These are phyloP conservation scores for Lophiotrema nucula DNA, from an alignment of 495 filamentous ascomycete species.

Conservation along the genomic window DNA sequence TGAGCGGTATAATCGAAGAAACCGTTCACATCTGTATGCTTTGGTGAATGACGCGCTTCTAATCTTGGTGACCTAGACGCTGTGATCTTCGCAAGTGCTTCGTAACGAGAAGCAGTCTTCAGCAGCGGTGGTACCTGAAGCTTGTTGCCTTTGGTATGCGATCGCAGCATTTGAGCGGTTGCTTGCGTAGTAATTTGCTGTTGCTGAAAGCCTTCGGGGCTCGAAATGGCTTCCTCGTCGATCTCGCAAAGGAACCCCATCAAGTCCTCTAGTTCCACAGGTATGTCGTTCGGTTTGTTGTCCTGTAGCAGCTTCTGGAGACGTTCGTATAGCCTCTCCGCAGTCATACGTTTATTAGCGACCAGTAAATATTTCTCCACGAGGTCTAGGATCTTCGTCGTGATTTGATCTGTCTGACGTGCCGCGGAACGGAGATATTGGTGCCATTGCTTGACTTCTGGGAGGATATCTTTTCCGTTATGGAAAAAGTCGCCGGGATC, in stretches of 20 bases:
- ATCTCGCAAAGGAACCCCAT: not conserved
- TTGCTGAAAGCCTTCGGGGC: not conserved
- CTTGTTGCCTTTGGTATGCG: not conserved
- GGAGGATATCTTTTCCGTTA: constrained; percentile 30
- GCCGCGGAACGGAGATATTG: constrained; percentile 15
- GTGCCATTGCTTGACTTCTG: constrained; percentile 36
- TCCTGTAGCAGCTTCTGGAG: not conserved
- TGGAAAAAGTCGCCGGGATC: constrained; percentile 17
- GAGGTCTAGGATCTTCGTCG: not conserved
- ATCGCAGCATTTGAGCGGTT: not conserved
- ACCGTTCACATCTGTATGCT: not conserved
- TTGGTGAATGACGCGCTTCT: not conserved
- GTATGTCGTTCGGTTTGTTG: not conserved
- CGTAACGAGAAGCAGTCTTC: not conserved
- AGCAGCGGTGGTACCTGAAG: not conserved
- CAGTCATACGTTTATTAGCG: not conserved
- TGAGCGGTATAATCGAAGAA: not conserved
- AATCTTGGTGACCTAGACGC: not conserved
- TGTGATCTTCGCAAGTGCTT: not conserved
- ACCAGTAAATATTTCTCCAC: not conserved
- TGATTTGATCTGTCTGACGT: not conserved
- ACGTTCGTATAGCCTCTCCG: not conserved
- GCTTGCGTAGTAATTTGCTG: not conserved
- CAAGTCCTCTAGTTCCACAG: not conserved
- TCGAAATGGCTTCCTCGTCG: not conserved